Evolutionary conservation across 75 land plant genomes (phyloP), one percentile per base, ranked within the genome.

Genomic region (Sequoia sempervirens): DNA sequence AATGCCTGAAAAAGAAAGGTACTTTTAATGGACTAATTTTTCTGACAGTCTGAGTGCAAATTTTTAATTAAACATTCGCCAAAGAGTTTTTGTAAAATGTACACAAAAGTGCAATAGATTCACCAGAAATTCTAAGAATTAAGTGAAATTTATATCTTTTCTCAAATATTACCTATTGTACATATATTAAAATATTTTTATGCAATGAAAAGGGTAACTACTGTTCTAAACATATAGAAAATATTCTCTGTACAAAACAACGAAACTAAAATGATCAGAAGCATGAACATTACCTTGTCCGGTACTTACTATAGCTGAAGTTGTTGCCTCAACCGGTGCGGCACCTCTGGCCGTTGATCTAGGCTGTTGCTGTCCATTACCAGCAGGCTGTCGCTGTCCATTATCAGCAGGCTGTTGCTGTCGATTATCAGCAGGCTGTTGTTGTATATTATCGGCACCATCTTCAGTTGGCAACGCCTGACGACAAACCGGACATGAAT

Each of bases 401-500:
- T 30, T 28, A 68, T 11, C 72, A 68, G 72, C 81, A 36, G 20
- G 2, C 1, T 70, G 46, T 45, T 45, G 46, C 6, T 45, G 46
- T 5, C 46, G 5, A 45, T 45, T 45, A 45, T 46, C 50, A 46
- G 50, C 0, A 68, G 30, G 30, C 30, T 68, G 34, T 30, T 68
- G 30, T 2, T 70, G 73, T 13, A 37, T 32, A 32, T 32, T 30
- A 70, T 13, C 73, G 32, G 73, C 82, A 20, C 26, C 3, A 11
- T 73, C 84, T 23, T 85, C 85, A 17, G 20, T 34, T 40, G 92
- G 88, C 82, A 92, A 80, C 78, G 90, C 87, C n/a, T 69, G 58
- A 15, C 94, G 91, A 46, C 94, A 93, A 58, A 93, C 89, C 26
- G 93, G 93, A 50, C 91, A 93, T 5, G 93, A 85, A 80, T 88